Percentiles rank a stretch among this genome's conserved stretches.
These are phyloP conservation scores for Linnemannia exigua DNA, from an alignment of 192 early-diverging fungal species.

Conservation along the genomic window DNA sequence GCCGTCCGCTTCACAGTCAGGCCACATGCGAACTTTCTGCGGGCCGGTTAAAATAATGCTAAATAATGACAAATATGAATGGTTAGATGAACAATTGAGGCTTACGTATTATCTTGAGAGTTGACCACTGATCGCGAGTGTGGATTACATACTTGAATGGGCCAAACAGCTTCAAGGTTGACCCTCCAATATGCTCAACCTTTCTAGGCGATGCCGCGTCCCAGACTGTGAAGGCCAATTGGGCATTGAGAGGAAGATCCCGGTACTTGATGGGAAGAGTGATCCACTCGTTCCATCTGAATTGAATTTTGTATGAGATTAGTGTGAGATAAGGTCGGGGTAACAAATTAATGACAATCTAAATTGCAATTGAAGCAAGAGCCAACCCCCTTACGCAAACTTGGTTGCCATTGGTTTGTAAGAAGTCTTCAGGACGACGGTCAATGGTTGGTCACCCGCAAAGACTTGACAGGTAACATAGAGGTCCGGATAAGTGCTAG, in stretches of 20 bases:
- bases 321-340: not conserved
- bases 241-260: slow-evolving; percentile 82
- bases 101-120: not conserved
- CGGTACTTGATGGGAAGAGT: slow-evolving; percentile 88
- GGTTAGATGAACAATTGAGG: not conserved
- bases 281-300: slow-evolving; percentile 96
- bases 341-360: not conserved
- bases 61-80: not conserved
- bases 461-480: slow-evolving; percentile 77
- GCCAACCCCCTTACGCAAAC: slow-evolving; percentile 62
- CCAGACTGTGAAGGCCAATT: slow-evolving; percentile 85
- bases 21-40: slow-evolving; percentile 83
- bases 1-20: slow-evolving; percentile 76
- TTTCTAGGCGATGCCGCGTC: slow-evolving; percentile 82
- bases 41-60: slow-evolving; percentile 91
- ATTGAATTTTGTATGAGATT: not conserved
- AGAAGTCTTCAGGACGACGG: slow-evolving; percentile 73
- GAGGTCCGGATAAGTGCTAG: slow-evolving; percentile 68
- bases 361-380: not conserved
- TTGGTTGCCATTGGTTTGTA: slow-evolving; percentile 75
- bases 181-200: slow-evolving; percentile 79
- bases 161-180: slow-evolving; percentile 87
- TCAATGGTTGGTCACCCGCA: slow-evolving; percentile 78
- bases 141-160: slow-evolving; percentile 75
- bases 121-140: not conserved